These are phyloP conservation scores for Saprolegnia parasitica DNA, from an alignment of 352 stramenopile genomes.

Conservation along the genomic window DNA sequence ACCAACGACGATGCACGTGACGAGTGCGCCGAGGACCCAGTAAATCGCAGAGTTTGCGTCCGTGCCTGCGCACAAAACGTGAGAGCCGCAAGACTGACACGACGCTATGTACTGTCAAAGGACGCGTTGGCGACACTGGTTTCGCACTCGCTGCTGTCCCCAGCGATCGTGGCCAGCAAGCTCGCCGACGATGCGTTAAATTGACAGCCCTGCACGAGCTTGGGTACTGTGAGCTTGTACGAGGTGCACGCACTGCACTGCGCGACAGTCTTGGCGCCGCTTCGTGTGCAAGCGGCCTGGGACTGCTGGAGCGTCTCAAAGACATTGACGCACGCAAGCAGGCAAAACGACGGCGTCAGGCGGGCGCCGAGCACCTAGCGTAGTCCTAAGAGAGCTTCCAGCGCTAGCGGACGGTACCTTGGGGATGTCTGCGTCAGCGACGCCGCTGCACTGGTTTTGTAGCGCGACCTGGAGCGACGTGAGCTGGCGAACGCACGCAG, in stretches of 20 bases:
- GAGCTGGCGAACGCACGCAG: neutral
- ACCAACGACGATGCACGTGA: neutral
- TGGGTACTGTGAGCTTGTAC: neutral
- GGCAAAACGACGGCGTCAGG: slow-evolving; percentile 5
- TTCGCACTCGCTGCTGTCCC: slow-evolving; percentile 9
- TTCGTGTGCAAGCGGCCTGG: neutral
- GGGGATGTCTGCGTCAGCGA: neutral
- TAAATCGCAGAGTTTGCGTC: neutral
- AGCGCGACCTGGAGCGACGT: neutral
- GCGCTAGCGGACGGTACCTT: neutral
- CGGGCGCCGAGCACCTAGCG: neutral
- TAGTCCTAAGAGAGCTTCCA: neutral
- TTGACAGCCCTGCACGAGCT: neutral
- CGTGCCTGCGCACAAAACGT: neutral
- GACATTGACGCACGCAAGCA: neutral
- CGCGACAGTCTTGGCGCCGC: neutral
- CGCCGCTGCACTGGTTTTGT: neutral
- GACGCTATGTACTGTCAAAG: neutral
- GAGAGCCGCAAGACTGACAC: neutral
- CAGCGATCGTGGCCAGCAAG: neutral
- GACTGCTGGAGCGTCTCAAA: neutral
- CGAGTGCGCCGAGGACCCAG: neutral
- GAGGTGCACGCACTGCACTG: slow-evolving; percentile 15
- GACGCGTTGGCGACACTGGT: neutral
- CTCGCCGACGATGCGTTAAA: neutral